Base-by-base conservation (phyloP, 2,329 filamentous ascomycete genomes). In the Curvularia verruculosa region DNA sequence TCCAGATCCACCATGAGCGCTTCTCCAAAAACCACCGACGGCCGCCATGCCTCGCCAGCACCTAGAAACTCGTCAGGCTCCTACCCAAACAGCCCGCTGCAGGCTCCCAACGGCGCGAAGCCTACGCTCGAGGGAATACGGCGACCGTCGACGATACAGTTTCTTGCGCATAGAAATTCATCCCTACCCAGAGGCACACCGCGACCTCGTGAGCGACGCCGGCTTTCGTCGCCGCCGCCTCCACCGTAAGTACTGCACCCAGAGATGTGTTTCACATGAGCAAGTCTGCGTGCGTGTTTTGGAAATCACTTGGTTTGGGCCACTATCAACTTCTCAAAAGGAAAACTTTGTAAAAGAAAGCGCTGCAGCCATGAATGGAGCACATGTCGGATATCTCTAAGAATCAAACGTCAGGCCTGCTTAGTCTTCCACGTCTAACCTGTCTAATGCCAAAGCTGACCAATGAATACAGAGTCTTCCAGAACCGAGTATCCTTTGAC, bases 401-500 rank as follows among this genome's bases (percentile, higher is more conserved):
- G 43, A 12, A 18, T 8, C 15, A 41, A 29, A 19, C 43, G 9
- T 31, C 43, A 29, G 43, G 6, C 18, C 29, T 29, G 43, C 43
- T 45, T 15, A 45, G 26, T 19, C n/a, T 29, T 29, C n/a, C 43
- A 13, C 8, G 9, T 18, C 29, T 15, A 10, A 9, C 28, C 9
- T 9, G 15, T 6, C 10, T 19, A 18, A 52, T n/a, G 6, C 9
- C 21, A 9, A 31, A 19, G 43, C 64, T 74, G 41, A 71, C 63
- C 60, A 12, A 21, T 13, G 21, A 19, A 39, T 36, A 5, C 60
- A 86, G 85, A 54, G 84, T 85, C 53, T 91, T 89, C 73, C 82
- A 87, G 55, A 81, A 84, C 41, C 87, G 87, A 63, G 87, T 91
- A 31, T 88, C 86, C n/a, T 91, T 91, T 71, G 87, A 91, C 73